Percentiles rank a stretch among this genome's conserved stretches.
Conservation (phyloP, 2,329 filamentous ascomycete species). For the Diplodia corticola region DNA sequence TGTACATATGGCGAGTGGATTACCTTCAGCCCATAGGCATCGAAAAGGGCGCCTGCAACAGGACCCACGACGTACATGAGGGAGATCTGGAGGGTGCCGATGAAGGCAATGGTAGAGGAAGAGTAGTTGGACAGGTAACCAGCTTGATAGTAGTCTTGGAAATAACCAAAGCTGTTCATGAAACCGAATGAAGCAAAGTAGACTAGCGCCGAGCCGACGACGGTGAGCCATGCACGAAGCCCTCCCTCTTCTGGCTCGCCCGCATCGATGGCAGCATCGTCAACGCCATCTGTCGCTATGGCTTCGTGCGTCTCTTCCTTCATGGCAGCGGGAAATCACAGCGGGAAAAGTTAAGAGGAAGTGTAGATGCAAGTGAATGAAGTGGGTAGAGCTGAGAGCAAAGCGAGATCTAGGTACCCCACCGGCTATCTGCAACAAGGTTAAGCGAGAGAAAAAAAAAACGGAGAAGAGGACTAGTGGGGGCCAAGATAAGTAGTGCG, state of each 20-base stretch:
- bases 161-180: constrained; percentile 32
- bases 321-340: neutral
- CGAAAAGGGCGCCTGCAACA: constrained; percentile 1
- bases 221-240: constrained; percentile 10
- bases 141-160: constrained; percentile 38
- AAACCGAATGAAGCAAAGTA: constrained; percentile 14
- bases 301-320: neutral
- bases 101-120: constrained; percentile 3
- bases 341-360: neutral
- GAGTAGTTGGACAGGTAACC: constrained; percentile 26
- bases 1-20: no score
- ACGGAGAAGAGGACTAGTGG: neutral
- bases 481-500: neutral
- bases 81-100: constrained; percentile 8
- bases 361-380: neutral
- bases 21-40: constrained; percentile 13
- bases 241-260: neutral
- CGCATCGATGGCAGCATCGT: neutral
- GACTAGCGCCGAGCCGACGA: constrained; percentile 2
- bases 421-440: neutral
- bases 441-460: neutral
- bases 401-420: neutral
- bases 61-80: constrained; percentile 6
- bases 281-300: neutral
- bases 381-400: neutral